Conservation (phyloP, 1,139 yeast genomes). For the Lodderomyces beijingensis region DNA sequence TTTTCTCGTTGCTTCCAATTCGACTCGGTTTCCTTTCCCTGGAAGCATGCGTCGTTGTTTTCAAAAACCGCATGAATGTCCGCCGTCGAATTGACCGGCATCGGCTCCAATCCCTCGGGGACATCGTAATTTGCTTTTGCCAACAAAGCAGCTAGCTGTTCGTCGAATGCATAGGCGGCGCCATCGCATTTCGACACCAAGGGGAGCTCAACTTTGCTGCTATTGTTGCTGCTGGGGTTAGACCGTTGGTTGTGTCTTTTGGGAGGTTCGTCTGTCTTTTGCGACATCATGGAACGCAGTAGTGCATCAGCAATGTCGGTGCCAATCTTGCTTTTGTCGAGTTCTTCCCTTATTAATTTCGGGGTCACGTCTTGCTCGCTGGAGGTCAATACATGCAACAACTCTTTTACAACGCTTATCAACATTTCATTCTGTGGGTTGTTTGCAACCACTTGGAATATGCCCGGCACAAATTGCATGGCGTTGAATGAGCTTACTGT, state of each 20-base stretch:
- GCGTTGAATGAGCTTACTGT: conserved; percentile 32
- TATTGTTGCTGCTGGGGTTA: neutral
- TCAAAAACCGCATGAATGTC: conserved; percentile 16
- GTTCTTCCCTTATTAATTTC: neutral
- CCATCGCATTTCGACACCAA: neutral
- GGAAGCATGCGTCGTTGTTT: conserved; percentile 38
- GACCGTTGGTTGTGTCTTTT: neutral
- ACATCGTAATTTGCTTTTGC: conserved; percentile 21
- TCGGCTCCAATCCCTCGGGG: conserved; percentile 21
- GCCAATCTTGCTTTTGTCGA: neutral
- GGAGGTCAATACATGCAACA: neutral
- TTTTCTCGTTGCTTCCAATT: conserved; percentile 82
- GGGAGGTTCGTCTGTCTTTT: neutral
- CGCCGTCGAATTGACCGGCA: conserved; percentile 16
- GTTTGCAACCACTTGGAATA: conserved; percentile 6
- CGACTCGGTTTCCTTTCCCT: conserved; percentile 81
- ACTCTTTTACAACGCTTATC: conserved; percentile 6
- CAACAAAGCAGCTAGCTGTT: conserved; percentile 12
- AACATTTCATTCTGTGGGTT: conserved; percentile 8
- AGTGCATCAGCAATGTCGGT: neutral
- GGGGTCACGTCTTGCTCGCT: neutral
- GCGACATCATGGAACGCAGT: neutral
- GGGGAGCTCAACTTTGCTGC: neutral
- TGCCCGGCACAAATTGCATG: conserved; percentile 22
- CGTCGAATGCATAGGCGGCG: neutral